phyloP scores from a whole-genome alignment of 2,329 filamentous ascomycete genomes.

The Pyrenophora graminea region DNA sequence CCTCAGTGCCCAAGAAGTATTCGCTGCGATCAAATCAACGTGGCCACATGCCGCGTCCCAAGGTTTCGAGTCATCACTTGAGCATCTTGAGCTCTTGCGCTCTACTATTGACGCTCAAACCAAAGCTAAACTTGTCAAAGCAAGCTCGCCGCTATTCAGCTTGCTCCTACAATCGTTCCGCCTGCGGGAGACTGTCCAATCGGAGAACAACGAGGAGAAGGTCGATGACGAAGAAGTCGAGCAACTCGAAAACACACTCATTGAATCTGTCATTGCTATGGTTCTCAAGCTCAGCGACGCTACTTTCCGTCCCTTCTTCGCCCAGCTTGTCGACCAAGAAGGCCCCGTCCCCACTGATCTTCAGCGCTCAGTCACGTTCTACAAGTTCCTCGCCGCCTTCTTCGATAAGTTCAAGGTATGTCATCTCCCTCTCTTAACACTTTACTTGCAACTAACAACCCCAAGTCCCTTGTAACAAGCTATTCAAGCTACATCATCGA shows the following conservation, averaged over 20 bases:
- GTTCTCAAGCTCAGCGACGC: constrained; percentile 96
- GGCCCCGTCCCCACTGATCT: constrained; percentile 20
- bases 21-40: constrained; percentile 72
- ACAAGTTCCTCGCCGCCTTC: constrained; percentile 77
- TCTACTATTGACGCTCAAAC: constrained; percentile 74
- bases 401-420: constrained; percentile 77
- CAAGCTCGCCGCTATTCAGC: constrained; percentile 69
- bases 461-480: constrained; percentile 81
- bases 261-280: constrained; percentile 80
- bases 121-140: constrained; percentile 78
- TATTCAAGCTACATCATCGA: constrained; percentile 88
- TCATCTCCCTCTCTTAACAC: constrained; percentile 2
- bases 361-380: constrained; percentile 72
- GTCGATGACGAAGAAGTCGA: constrained; percentile 58
- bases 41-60: constrained; percentile 68
- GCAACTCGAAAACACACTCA: constrained; percentile 66
- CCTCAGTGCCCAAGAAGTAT: constrained; percentile 75
- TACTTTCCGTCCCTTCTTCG: constrained; percentile 89
- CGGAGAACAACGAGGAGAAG: constrained; percentile 46
- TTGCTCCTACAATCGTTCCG: constrained; percentile 64
- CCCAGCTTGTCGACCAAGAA: constrained; percentile 80
- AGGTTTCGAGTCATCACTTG: constrained; percentile 62
- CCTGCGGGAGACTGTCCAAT: constrained; percentile 56
- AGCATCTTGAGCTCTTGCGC: constrained; percentile 71
- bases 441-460: constrained; percentile 17